These are phyloP conservation scores for Persicaria tinctoria DNA, from an alignment of 148 eudicot species.

Conservation along the genomic window DNA sequence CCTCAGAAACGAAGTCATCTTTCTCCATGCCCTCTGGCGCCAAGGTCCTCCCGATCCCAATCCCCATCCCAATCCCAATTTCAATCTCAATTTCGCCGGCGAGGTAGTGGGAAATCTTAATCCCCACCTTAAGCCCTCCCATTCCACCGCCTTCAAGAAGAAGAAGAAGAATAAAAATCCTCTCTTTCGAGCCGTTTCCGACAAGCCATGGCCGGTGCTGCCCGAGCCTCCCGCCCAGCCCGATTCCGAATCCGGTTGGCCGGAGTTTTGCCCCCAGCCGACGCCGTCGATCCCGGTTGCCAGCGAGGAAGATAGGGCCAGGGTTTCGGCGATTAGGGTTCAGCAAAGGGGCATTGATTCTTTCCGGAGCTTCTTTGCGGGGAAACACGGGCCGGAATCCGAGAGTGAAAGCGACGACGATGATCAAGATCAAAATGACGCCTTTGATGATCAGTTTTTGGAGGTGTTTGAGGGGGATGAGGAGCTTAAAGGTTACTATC, in stretches of 20 bases:
- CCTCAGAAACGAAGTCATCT: conserved; percentile 58
- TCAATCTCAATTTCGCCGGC: not conserved
- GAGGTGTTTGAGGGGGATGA: conserved; percentile 46
- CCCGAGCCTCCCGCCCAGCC: conserved; percentile 26
- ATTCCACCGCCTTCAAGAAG: conserved; percentile 26
- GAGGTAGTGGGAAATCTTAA: not conserved
- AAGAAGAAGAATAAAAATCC: conserved; percentile 10
- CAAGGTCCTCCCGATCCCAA: conserved; percentile 41
- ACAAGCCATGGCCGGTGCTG: conserved; percentile 49
- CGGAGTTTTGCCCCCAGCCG: not conserved
- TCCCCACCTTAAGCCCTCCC: conserved; percentile 30
- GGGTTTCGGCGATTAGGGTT: conserved; percentile 18
- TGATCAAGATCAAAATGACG: conserved; percentile 19
- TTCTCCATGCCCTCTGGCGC: conserved; percentile 76
- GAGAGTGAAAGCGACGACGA: conserved; percentile 21
- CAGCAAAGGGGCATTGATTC: conserved; percentile 42
- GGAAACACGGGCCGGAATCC: not conserved
- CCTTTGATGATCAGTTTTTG: conserved; percentile 31
- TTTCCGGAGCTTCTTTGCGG: conserved; percentile 24
- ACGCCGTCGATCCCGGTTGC: conserved; percentile 21
- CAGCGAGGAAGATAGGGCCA: conserved; percentile 31
- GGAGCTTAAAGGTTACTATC: conserved; percentile 55
- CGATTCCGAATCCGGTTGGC: conserved; percentile 13
- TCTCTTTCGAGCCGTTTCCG: conserved; percentile 21
- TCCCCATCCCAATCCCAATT: conserved; percentile 6